Conservation (phyloP, 2,329 filamentous ascomycete genomes). For the Purpureocillium takamizusanense region DNA sequence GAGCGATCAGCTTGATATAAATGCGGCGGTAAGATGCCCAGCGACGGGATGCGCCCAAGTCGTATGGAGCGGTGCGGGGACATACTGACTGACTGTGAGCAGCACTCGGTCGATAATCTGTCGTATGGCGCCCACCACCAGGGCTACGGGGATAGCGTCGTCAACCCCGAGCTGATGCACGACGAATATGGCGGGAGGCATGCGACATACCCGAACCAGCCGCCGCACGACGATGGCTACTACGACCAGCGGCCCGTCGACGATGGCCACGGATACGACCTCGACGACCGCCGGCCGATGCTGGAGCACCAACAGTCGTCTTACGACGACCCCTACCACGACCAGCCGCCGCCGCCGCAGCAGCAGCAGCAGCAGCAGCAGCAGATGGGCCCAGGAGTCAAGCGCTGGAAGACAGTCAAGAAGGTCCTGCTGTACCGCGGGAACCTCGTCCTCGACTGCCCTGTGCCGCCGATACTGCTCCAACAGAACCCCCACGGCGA, state of each 20-base stretch:
- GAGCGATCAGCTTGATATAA: conserved; percentile 70
- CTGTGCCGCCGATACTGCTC: conserved; percentile 79
- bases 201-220: conserved; percentile 54
- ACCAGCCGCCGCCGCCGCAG: conserved; percentile 25
- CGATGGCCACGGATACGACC: conserved; percentile 50
- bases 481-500: conserved; percentile 86
- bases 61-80: neutral
- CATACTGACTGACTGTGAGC: neutral
- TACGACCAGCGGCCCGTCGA: conserved; percentile 38
- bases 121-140: conserved; percentile 33
- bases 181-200: conserved; percentile 37
- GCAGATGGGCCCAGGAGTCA: conserved; percentile 43
- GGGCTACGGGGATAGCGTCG: conserved; percentile 56
- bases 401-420: conserved; percentile 97
- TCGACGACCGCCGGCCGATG: conserved; percentile 69
- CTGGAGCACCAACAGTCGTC: conserved; percentile 49
- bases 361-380: conserved; percentile 20
- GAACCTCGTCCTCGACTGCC: conserved; percentile 94
- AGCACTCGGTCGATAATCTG: conserved; percentile 46
- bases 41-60: neutral
- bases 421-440: conserved; percentile 96
- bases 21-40: conserved; percentile 63
- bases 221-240: conserved; percentile 50
- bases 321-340: conserved; percentile 33
- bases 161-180: conserved; percentile 78